These are phyloP conservation scores for Fusarium dlaminii DNA, from an alignment of 2,329 filamentous ascomycete species.

Conservation along the genomic window DNA sequence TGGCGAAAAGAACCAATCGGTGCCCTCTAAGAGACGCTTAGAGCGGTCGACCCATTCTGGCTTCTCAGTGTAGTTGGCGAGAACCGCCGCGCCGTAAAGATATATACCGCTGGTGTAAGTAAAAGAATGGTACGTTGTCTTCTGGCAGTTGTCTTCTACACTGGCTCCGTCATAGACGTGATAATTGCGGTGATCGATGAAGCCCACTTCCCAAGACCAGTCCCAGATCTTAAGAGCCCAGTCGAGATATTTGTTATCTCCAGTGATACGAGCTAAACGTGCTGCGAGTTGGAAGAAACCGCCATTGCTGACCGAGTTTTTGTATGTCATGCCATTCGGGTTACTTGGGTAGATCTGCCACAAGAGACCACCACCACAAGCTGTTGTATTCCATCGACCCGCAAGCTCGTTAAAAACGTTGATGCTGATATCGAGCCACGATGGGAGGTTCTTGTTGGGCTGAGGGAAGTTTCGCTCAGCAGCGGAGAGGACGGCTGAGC, in stretches of 20 bases:
- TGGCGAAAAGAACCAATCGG: slow-evolving; percentile 64
- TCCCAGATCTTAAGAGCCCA: slow-evolving; percentile 76
- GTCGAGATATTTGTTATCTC: slow-evolving; percentile 70
- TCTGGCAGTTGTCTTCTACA: slow-evolving; percentile 62
- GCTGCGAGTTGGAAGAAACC: slow-evolving; percentile 85
- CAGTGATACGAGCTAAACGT: slow-evolving; percentile 75
- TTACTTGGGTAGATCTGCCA: slow-evolving; percentile 87
- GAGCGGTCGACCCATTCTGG: slow-evolving; percentile 64
- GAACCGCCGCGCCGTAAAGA: slow-evolving; percentile 70
- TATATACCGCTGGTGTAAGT: slow-evolving; percentile 73
- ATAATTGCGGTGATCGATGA: slow-evolving; percentile 63
- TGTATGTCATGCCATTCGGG: slow-evolving; percentile 79
- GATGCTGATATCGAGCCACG: slow-evolving; percentile 73
- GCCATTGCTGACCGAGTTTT: slow-evolving; percentile 83
- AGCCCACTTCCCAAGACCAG: slow-evolving; percentile 66
- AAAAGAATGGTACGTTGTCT: slow-evolving; percentile 66
- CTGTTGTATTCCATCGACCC: slow-evolving; percentile 72
- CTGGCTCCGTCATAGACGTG: slow-evolving; percentile 72
- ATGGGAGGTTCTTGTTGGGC: slow-evolving; percentile 63
- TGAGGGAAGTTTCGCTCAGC: slow-evolving; percentile 75
- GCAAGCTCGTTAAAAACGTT: slow-evolving; percentile 79
- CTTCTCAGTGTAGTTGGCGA: slow-evolving; percentile 69
- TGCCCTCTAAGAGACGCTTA: slow-evolving; percentile 60
- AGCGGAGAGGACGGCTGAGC: slow-evolving; percentile 72
- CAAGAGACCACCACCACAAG: slow-evolving; percentile 76